phyloP scores from a whole-genome alignment of 1,284 basidiomycete genomes.

The Porogramme epimiltina region DNA sequence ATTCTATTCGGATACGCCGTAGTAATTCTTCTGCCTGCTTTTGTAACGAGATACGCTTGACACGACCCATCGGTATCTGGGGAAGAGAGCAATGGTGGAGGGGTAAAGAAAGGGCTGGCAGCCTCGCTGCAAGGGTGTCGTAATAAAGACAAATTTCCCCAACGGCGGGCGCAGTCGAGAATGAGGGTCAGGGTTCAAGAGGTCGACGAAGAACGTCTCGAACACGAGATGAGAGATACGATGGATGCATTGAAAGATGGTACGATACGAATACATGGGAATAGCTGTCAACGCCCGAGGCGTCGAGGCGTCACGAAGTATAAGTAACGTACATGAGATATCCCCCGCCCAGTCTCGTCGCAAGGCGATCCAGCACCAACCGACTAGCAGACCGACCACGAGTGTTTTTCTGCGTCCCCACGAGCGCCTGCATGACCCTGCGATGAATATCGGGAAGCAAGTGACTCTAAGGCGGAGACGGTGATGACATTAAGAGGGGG shows the following conservation, averaged over 20 bases:
- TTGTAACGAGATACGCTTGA: not conserved
- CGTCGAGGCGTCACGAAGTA: not conserved
- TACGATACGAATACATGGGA: too few species aligned
- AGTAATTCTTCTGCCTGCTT: not conserved
- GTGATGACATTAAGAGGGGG: constrained; percentile 39
- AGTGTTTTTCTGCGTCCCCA: constrained; percentile 54
- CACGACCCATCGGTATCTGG: not conserved
- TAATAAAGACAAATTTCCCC: too few species aligned
- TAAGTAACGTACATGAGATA: too few species aligned
- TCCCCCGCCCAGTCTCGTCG: constrained; percentile 37
- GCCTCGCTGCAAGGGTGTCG: too few species aligned
- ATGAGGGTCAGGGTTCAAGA: too few species aligned
- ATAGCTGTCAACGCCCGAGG: not conserved
- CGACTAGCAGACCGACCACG: constrained; percentile 34
- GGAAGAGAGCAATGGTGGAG: too few species aligned
- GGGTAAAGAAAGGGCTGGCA: too few species aligned
- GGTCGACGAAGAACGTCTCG: too few species aligned
- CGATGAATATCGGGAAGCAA: constrained; percentile 45
- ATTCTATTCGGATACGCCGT: not conserved
- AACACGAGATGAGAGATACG: too few species aligned
- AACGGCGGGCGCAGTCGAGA: too few species aligned
- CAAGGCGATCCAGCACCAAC: constrained; percentile 31
- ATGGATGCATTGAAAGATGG: too few species aligned
- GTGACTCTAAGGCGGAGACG: constrained; percentile 66
- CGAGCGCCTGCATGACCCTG: constrained; percentile 62